Evolutionary conservation across 2,329 filamentous ascomycete species (phyloP).

Genomic region (Zymoseptoria passerinii): DNA sequence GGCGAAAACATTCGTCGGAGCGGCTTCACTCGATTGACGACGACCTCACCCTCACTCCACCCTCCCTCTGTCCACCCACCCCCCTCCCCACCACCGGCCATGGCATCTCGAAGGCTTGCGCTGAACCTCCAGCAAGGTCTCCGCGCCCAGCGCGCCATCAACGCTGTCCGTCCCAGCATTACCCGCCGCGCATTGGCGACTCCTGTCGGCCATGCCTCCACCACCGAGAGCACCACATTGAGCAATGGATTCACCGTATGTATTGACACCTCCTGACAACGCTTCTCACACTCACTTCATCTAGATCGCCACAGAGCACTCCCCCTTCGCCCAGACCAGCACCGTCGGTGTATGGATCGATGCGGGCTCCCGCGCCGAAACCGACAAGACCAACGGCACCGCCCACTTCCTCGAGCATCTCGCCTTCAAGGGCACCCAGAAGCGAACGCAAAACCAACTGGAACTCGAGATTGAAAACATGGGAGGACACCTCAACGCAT

Average conservation of each 20-base stretch:
- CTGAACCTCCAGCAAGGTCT: slow-evolving; percentile 86
- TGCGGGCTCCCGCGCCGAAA: slow-evolving; percentile 95
- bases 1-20: neutral
- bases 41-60: no score
- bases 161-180: slow-evolving; percentile 54
- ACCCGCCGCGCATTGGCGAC: slow-evolving; percentile 77
- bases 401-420: slow-evolving; percentile 99
- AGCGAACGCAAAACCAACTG: slow-evolving; percentile 90
- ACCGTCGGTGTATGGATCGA: slow-evolving; percentile 99
- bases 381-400: slow-evolving; percentile 96
- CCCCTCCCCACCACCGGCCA: slow-evolving; percentile 41
- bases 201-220: slow-evolving; percentile 63
- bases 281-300: neutral
- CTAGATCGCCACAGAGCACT: slow-evolving; percentile 97
- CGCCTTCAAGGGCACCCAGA: slow-evolving; percentile 98
- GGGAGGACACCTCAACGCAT: slow-evolving; percentile 97
- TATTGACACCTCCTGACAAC: slow-evolving; percentile 7
- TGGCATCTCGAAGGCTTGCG: slow-evolving; percentile 97
- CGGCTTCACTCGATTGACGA: slow-evolving; percentile 1
- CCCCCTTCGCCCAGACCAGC: slow-evolving; percentile 94
- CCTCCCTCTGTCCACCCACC: slow-evolving; percentile 27
- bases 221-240: slow-evolving; percentile 92
- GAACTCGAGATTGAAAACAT: slow-evolving; percentile 99
- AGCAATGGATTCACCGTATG: slow-evolving; percentile 93
- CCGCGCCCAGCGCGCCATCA: slow-evolving; percentile 77